Conservation (phyloP, 495 filamentous ascomycete genomes). For the Neurospora sp. region DNA sequence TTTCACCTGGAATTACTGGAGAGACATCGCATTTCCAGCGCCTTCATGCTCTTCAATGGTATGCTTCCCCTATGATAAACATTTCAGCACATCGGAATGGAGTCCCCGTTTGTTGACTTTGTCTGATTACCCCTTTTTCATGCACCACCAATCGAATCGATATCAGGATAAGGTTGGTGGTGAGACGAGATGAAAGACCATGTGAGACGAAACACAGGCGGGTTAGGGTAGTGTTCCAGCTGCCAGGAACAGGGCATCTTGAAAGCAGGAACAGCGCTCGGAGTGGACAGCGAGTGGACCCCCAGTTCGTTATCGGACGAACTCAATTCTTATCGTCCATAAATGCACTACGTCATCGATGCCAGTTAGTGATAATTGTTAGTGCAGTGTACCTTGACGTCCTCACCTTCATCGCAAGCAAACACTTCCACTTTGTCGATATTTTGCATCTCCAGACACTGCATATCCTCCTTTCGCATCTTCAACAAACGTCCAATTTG, state of each 20-base stretch:
- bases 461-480: not conserved
- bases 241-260: not conserved
- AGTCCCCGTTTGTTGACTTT: not conserved
- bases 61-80: not conserved
- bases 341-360: not conserved
- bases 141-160: not conserved
- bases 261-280: not conserved
- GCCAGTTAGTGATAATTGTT: not conserved
- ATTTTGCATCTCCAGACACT: not conserved
- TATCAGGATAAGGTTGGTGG: not conserved
- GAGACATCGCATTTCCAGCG: not conserved
- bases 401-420: not conserved
- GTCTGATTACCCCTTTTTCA: not conserved
- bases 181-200: not conserved
- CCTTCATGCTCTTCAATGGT: not conserved
- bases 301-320: not conserved
- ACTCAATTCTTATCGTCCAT: not conserved
- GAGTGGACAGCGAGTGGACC: not conserved
- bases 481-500: not conserved
- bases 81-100: not conserved
- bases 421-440: not conserved
- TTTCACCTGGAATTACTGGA: not conserved
- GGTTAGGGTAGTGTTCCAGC: not conserved
- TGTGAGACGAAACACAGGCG: not conserved
- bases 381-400: not conserved